Evolutionary conservation across 352 stramenopile species (phyloP), one percentile per base, ranked within the genome.

Genomic region (Aphanomyces invadans): DNA sequence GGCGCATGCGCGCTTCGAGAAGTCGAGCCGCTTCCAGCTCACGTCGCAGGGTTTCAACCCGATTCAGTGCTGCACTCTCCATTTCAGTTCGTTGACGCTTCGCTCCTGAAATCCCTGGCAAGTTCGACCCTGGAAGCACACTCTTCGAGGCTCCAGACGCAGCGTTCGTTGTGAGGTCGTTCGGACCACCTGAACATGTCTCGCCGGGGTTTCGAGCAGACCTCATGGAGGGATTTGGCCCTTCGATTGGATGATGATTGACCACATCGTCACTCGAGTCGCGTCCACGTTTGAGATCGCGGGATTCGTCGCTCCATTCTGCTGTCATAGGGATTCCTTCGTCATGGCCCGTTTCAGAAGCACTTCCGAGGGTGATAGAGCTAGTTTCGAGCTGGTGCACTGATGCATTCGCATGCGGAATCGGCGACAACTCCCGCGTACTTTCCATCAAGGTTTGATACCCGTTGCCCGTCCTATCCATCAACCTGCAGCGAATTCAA

Each of bases 371-470:
- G 25, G 32, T 15, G 2, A 23, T 42, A 17, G 25, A 10, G 52
- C 52, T 60, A 45, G 15, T 31, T 7, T 60, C 7, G 45, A 42
- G 52, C 15, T 19, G 4, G 21, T 28, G 17, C 17, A 17, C 52
- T 9, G n/a, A 3, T 64, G 32, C 10, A 25, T 31, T 21, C 33
- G 36, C 55, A 51, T 36, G 36, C 11, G 49, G 49, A 39, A 64
- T 64, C 15, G 55, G 55, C 23, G 55, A 64, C 4, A 64, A 21
- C 10, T 25, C 17, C 11, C 55, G 31, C 36, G 55, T 64, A 19
- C 19, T 64, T 32, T 64, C 31, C 55, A 52, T 17, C 31, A 64
- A 64, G 39, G 33, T 49, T 38, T 57, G 36, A 15, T 42, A 42
- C 36, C 36, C 36, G 36, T 15, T 15, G 36, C 36, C 36, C 7